A percentile compares a stretch with the other conserved stretches of the same genome.
Evolutionary conservation across 805 yeast genomes (phyloP).

Genomic region (Starmerella davenportii): DNA sequence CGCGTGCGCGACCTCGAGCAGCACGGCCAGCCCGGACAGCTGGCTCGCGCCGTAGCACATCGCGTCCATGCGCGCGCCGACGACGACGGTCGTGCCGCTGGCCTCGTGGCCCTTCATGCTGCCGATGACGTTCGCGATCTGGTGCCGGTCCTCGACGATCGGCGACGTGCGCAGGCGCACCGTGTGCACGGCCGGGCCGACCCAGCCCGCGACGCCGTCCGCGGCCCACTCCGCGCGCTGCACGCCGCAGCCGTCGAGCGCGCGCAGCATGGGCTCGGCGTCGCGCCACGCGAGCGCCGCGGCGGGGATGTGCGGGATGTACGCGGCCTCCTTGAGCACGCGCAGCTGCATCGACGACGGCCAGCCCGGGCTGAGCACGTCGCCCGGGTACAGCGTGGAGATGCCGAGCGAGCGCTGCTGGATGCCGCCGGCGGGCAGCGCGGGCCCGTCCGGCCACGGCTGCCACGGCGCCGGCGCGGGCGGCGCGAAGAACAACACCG

Average conservation of each 20-base stretch:
- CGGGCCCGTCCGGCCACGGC: slow-evolving; percentile 22
- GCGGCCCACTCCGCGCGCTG: slow-evolving; percentile 23
- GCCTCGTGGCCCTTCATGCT: slow-evolving; percentile 69
- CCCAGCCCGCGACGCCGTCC: slow-evolving; percentile 28
- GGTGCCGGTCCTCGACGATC: slow-evolving; percentile 34
- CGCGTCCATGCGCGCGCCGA: slow-evolving; percentile 74
- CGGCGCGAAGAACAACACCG: slow-evolving; percentile 40
- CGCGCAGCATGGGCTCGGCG: slow-evolving; percentile 30
- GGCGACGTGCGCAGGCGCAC: slow-evolving; percentile 27
- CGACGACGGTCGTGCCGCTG: slow-evolving; percentile 41
- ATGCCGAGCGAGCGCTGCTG: slow-evolving; percentile 28
- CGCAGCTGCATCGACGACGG: slow-evolving; percentile 29
- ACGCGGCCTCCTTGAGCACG: slow-evolving; percentile 31
- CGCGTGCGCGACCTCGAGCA: slow-evolving; percentile 53
- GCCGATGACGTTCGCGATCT: slow-evolving; percentile 63
- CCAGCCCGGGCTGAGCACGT: slow-evolving; percentile 66
- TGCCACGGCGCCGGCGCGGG: not conserved
- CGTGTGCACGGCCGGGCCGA: slow-evolving; percentile 24
- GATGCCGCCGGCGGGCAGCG: slow-evolving; percentile 29
- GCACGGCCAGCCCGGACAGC: slow-evolving; percentile 53
- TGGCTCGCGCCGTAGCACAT: slow-evolving; percentile 55
- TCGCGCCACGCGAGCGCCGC: slow-evolving; percentile 65
- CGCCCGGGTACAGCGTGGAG: slow-evolving; percentile 52
- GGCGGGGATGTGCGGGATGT: slow-evolving; percentile 56
- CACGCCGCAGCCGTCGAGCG: slow-evolving; percentile 26